These are phyloP conservation scores for Diaporthe sp. DNA, from an alignment of 2,329 filamentous ascomycete genomes.

Conservation along the genomic window DNA sequence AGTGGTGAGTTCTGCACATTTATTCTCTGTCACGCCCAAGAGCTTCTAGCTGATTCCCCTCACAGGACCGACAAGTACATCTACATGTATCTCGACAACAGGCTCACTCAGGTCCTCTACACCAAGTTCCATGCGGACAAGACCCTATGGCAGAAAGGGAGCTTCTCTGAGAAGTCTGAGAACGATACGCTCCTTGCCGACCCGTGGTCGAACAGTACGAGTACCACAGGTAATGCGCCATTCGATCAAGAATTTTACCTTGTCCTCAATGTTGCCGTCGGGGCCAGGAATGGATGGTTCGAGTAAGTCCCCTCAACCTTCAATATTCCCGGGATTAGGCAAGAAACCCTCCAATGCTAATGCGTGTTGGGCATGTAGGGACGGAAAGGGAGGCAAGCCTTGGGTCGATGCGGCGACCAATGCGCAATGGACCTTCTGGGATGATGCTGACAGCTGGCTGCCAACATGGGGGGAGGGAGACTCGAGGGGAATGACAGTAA, in stretches of 20 bases:
- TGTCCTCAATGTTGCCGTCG: constrained; percentile 62
- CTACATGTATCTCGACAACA: constrained; percentile 62
- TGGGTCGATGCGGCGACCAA: constrained; percentile 55
- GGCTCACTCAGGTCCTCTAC: constrained; percentile 52
- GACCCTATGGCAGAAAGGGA: constrained; percentile 53
- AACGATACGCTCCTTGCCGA: constrained; percentile 54
- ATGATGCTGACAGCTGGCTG: constrained; percentile 52
- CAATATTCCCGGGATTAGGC: not conserved
- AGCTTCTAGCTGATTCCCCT: not conserved
- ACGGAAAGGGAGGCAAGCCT: constrained; percentile 55
- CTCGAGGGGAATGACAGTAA: constrained; percentile 56
- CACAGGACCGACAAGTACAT: constrained; percentile 55
- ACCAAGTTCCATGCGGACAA: constrained; percentile 46
- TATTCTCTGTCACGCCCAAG: too few species aligned
- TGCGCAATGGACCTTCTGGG: constrained; percentile 55
- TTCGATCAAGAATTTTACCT: constrained; percentile 64
- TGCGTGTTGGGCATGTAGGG: constrained; percentile 41
- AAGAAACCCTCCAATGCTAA: constrained; percentile 28
- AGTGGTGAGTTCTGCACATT: constrained; percentile 50
- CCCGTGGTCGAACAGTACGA: constrained; percentile 54
- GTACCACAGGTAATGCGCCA: constrained; percentile 54
- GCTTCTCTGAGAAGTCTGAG: constrained; percentile 51
- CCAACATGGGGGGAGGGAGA: constrained; percentile 58
- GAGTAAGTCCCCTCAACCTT: constrained; percentile 41
- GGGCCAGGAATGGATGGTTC: constrained; percentile 60